Evolutionary conservation across 139 green algal genomes (phyloP), one percentile per base, ranked within the genome.

Genomic region (Volvox africanus): DNA sequence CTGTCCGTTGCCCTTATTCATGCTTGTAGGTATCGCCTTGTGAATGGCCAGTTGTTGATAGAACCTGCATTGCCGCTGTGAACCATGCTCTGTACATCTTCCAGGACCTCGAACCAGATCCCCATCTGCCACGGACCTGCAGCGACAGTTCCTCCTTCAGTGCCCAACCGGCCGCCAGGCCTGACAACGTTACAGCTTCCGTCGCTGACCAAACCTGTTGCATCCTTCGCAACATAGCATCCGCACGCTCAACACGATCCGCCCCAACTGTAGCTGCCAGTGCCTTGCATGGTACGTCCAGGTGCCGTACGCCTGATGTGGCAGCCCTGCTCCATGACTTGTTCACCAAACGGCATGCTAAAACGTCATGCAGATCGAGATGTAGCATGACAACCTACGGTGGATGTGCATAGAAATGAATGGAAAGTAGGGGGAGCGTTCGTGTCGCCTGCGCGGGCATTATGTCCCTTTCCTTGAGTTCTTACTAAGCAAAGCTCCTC

Each of bases 211-310:
- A 88, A 65, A 79, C 9, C 82, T 32, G 50, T 3, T 33, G 82
- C 62, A 88, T 21, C 82, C 28, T 12, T 35, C 24, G 20, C 62
- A 88, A 67, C 62, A 24, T 22, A 22, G 16, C 65, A 14, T 26
- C 62, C 11, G 20, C 24, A 20, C 37, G 18, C 76, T 82, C 76
- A 26, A 3, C 61, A 61, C 6, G n/a, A 14, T 17, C 82, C 32
- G 32, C 82, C 33, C 62, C 62, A 44, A 30, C 28, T 3, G 80
- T 30, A 28, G 55, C 28, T 12, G 82, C 82, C 32, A 88, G 82
- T 24, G 62, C 82, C 82, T 88, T 88, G 35, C 50, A 75, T 12
- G 82, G 82, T 6, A 88, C 1, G 65, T 88, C 62, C 33, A 88
- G 32, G 32, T 88, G 82, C 0, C 82, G 65, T 33, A 88, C 82